Evolutionary conservation across 352 stramenopile genomes (phyloP), one percentile per base, ranked within the genome.

Genomic region (Blastocystis hominis): DNA sequence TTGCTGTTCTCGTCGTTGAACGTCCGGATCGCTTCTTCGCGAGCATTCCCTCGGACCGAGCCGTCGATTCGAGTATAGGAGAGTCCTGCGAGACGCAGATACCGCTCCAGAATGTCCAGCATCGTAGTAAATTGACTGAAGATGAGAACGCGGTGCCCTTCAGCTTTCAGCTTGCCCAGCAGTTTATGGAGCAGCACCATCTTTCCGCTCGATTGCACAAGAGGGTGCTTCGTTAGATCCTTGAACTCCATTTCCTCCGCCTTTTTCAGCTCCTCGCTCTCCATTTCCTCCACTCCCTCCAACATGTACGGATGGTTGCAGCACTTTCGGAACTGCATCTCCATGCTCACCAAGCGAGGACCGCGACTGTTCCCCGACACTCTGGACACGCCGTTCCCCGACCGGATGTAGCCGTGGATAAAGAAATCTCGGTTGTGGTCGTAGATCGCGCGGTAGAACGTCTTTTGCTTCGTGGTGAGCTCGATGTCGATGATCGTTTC

Each of bases 241-340:
- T 75, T 46, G 17, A 75, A 61, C 84, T 89, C 46, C 47, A 64
- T n/a, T 42, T 4, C 6, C 9, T 86, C 36, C n/a, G 24, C 55
- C 44, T 61, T 64, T 50, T 30, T 44, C 24, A 30, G 88, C 44
- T 90, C 86, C 9, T 86, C 88, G 30, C 95, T 94, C 89, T 98
- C 96, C 88, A 97, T 96, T 34, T 98, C 94, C 90, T 99, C 97
- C 0, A 98, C 94, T n/a, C 97, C 97, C 54, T 94, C 92, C 70
- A 99, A 95, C 44, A 99, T 90, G 90, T 98, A 99, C 0, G 97
- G 93, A 90, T 99, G 97, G 90, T 99, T 99, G 90, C 97, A 99
- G 69, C 96, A 99, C 89, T 99, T 99, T 47, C 96, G 91, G 36
- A 99, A 91, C 91, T 99, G 94, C 91, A 99, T 97, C 53, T 98